These are phyloP conservation scores for Trapa incisa DNA, from an alignment of 345 rosid species.

Conservation along the genomic window DNA sequence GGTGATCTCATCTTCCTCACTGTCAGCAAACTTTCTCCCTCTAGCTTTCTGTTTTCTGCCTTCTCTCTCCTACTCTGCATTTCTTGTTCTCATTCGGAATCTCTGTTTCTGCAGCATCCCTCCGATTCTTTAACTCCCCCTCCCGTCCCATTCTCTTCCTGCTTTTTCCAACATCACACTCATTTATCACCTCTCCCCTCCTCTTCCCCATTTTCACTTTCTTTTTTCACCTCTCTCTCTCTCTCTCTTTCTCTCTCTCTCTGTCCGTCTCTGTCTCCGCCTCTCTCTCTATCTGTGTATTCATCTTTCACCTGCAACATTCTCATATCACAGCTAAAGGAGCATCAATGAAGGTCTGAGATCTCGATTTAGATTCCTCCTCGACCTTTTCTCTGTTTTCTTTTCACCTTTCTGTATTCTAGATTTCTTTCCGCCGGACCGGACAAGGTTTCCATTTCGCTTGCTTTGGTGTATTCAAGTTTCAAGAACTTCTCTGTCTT, in stretches of 20 bases:
- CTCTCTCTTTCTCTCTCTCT: neutral
- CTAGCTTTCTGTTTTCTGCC: neutral
- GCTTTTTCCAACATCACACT: neutral
- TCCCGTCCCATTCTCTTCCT: neutral
- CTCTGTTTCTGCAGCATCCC: neutral
- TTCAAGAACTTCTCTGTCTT: neutral
- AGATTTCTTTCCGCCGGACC: neutral
- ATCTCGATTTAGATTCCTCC: neutral
- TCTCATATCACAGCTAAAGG: neutral
- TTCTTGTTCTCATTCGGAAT: neutral
- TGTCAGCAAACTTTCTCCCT: neutral
- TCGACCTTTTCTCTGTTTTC: neutral
- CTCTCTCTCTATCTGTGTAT: neutral
- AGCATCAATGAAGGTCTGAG: neutral
- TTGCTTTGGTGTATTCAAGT: neutral
- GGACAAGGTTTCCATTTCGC: neutral
- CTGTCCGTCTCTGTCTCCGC: no score
- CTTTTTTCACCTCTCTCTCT: neutral
- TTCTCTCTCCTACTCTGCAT: neutral
- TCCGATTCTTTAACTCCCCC: neutral
- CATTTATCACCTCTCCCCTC: neutral
- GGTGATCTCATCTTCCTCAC: no score
- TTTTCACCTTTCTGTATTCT: neutral
- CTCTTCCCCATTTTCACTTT: neutral
- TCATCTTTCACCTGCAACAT: neutral